Percentiles rank a stretch among this genome's conserved stretches.
phyloP scores from a whole-genome alignment of 176 grass and related monocot genomes.

The Guadua angustifolia region DNA sequence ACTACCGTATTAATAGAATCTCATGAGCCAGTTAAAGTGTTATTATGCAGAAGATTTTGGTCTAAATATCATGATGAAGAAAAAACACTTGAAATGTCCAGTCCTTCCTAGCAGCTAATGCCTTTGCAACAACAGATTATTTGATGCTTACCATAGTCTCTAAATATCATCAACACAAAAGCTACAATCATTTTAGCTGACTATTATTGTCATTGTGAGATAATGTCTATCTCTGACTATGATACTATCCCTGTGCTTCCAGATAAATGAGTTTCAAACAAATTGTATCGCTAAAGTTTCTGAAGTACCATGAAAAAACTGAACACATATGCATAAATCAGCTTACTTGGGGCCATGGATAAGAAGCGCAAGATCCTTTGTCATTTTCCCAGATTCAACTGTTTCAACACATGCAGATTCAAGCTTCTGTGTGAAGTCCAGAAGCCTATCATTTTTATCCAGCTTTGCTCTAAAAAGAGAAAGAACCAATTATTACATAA shows the following conservation, averaged over 20 bases:
- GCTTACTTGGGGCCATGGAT: conserved; percentile 88
- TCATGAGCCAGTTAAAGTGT: neutral
- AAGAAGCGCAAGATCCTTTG: conserved; percentile 97
- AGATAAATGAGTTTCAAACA: neutral
- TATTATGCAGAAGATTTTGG: conserved; percentile 17
- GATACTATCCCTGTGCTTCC: neutral
- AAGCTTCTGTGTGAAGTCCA: conserved; percentile 80
- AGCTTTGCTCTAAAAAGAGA: conserved; percentile 78
- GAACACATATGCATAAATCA: conserved; percentile 28
- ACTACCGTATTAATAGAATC: neutral
- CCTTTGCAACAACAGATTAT: neutral
- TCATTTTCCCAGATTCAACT: conserved; percentile 95
- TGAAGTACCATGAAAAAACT: conserved; percentile 11
- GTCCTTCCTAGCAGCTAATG: neutral
- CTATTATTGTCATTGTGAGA: neutral
- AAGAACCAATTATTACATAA: conserved; percentile 10
- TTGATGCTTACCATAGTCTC: neutral
- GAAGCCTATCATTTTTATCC: conserved; percentile 71
- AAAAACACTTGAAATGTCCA: conserved; percentile 1
- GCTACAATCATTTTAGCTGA: conserved; percentile 23
- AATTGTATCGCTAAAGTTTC: conserved; percentile 25
- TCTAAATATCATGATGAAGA: neutral
- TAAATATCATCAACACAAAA: conserved; percentile 2
- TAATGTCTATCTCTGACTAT: conserved; percentile 14
- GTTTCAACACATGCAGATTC: conserved; percentile 90